Conservation (phyloP, 1,284 basidiomycete species). For the Microbotryum scabiosae region DNA sequence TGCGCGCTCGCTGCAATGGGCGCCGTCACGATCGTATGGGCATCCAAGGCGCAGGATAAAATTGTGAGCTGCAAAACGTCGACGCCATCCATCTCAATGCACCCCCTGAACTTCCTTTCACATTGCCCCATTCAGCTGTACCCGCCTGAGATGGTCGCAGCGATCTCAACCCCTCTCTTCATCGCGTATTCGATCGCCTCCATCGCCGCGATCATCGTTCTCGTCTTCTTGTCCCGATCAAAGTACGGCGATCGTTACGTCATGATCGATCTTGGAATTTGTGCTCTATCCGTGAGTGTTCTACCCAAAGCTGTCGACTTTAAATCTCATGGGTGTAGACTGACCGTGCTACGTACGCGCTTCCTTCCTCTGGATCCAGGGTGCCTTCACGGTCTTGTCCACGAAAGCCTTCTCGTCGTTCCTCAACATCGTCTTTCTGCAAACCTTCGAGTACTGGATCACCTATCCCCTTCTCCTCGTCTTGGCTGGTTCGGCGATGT, state of each 20-base stretch:
- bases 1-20: conserved; percentile 71
- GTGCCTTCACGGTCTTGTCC: conserved; percentile 86
- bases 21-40: conserved; percentile 82
- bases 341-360: neutral
- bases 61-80: conserved; percentile 44
- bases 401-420: conserved; percentile 89
- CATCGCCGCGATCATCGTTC: conserved; percentile 40
- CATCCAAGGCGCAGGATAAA: conserved; percentile 60
- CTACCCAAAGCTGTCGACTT: conserved; percentile 42
- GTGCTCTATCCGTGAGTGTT: conserved; percentile 60
- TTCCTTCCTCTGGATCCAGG: no score
- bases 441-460: conserved; percentile 52
- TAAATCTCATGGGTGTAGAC: neutral
- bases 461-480: conserved; percentile 47
- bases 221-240: conserved; percentile 48
- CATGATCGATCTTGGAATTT: conserved; percentile 77
- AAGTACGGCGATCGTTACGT: conserved; percentile 60
- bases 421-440: conserved; percentile 63
- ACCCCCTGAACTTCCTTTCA: neutral
- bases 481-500: conserved; percentile 66
- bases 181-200: conserved; percentile 63
- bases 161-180: conserved; percentile 63
- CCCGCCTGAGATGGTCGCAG: conserved; percentile 58
- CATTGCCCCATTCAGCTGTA: conserved; percentile 42
- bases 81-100: neutral